Evolutionary conservation across 1,284 basidiomycete species (phyloP).

Genomic region (Ganoderma leucocontextum): DNA sequence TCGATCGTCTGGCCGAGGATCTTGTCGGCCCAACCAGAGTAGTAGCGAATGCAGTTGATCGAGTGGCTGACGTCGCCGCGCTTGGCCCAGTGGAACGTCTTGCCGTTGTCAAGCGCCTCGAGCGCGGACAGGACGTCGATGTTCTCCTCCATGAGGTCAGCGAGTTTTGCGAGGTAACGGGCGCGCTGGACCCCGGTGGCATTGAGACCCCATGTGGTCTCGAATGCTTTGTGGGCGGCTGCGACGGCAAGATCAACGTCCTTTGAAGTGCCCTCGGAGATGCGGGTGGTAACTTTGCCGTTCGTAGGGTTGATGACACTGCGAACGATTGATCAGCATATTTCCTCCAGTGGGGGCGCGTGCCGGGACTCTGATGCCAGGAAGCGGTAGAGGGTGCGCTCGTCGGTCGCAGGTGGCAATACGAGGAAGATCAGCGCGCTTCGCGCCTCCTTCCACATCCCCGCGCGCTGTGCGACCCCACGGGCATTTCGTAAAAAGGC

Average conservation of each 20-base stretch:
- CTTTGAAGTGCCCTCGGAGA: constrained; percentile 72
- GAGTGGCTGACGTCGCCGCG: constrained; percentile 74
- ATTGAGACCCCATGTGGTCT: constrained; percentile 79
- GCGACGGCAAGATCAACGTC: constrained; percentile 84
- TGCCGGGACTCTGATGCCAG: too few relatives aligned
- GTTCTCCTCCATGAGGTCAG: constrained; percentile 77
- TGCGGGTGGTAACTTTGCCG: constrained; percentile 73
- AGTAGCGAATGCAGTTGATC: constrained; percentile 80
- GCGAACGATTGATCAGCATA: constrained; percentile 13
- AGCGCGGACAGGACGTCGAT: constrained; percentile 78
- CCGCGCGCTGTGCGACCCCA: too few relatives aligned
- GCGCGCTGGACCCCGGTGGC: constrained; percentile 69
- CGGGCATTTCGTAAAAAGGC: not conserved
- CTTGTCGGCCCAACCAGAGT: constrained; percentile 89
- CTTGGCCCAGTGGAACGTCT: constrained; percentile 81
- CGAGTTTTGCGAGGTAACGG: constrained; percentile 74
- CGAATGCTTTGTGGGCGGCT: constrained; percentile 81
- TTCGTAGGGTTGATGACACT: constrained; percentile 86
- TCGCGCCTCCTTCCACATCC: too few relatives aligned
- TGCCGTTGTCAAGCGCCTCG: constrained; percentile 78
- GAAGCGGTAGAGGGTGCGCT: too few relatives aligned
- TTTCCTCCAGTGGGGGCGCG: too few relatives aligned
- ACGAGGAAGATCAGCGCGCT: too few relatives aligned
- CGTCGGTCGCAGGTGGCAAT: too few relatives aligned
- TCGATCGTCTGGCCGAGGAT: constrained; percentile 84